These are phyloP conservation scores for Acer saccharum DNA, from an alignment of 345 rosid species.

Conservation along the genomic window DNA sequence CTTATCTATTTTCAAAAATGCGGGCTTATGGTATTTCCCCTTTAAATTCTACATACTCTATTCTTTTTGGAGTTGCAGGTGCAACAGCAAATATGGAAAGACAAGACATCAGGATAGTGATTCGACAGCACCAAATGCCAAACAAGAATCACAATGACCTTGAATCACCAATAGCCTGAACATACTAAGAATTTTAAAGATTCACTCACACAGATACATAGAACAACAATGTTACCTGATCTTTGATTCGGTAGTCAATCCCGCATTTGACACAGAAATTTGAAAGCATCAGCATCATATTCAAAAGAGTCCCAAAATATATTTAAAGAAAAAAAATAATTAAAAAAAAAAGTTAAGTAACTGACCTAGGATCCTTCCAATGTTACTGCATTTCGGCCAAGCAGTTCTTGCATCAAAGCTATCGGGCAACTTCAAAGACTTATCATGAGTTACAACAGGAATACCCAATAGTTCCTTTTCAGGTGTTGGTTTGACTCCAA, in stretches of 20 bases:
- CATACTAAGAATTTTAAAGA: slow-evolving; percentile 17
- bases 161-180: slow-evolving; percentile 29
- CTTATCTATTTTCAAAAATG: no score
- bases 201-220: slow-evolving; percentile 1
- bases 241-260: slow-evolving; percentile 41
- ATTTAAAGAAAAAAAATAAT: background rate
- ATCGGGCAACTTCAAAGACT: slow-evolving; percentile 61
- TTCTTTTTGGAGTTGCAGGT: no score
- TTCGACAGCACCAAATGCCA: slow-evolving; percentile 82
- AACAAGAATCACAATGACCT: slow-evolving; percentile 89
- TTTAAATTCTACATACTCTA: no score
- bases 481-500: slow-evolving; percentile 78
- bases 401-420: slow-evolving; percentile 82
- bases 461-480: slow-evolving; percentile 50
- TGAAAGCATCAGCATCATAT: slow-evolving; percentile 39
- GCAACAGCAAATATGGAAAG: background rate
- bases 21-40: no score
- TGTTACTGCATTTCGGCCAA: slow-evolving; percentile 83
- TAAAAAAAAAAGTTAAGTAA: background rate
- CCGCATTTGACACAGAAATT: slow-evolving; percentile 34
- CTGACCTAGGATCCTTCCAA: slow-evolving; percentile 83
- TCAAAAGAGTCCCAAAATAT: background rate
- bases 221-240: slow-evolving; percentile 66
- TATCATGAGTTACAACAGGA: slow-evolving; percentile 69
- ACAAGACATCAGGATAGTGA: slow-evolving; percentile 7